Base-by-base conservation (phyloP, 2,329 filamentous ascomycete genomes). In the Sphaerostilbella broomeana region DNA sequence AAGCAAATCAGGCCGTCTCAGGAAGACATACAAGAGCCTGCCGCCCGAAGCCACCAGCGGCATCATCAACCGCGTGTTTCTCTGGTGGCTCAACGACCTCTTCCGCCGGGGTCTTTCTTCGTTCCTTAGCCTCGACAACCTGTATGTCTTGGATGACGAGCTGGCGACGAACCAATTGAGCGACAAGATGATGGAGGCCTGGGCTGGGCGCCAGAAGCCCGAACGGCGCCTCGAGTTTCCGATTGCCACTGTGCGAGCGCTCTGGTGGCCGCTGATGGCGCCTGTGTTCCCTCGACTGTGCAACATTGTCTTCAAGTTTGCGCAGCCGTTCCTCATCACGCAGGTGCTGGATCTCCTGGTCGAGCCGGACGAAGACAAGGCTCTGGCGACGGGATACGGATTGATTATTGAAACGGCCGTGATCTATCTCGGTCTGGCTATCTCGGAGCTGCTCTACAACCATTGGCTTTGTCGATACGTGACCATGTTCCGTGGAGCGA, bases 51-150 rank as follows among this genome's bases (percentile, higher is more conserved):
- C 50, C 4, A 63, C 58, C 2, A 55, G 54, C 29, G 56, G 59
- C n/a, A 38, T 57, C 25, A 45, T 61, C 24, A 59, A 54, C 41
- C 48, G 56, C 17, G 57, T 52, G 15, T 40, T 62, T 10, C 57
- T 61, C 29, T 59, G 55, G 56, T 62, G 59, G 59, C 32, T 62
- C 17, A 59, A 59, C 28, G 33, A 46, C 5, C 38, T 60, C 2
- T 55, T 62, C 37, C 27, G 43, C 8, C 43, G 41, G 9, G 57
- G 57, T 5, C 52, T 51, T 25, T 25, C 29, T 19, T 24, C 21
- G 4, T 16, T 25, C 16, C 40, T 52, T 6, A 39, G 44, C 3
- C 15, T 47, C 20, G 25, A 43, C 10, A 40, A 47, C 19, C 38
- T 48, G 1, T 41, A 47, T 28, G 27, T 27, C 2, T 17, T 52